These are phyloP conservation scores for Elaeis guineensis DNA, from an alignment of 176 grass and related monocot species.

Conservation along the genomic window DNA sequence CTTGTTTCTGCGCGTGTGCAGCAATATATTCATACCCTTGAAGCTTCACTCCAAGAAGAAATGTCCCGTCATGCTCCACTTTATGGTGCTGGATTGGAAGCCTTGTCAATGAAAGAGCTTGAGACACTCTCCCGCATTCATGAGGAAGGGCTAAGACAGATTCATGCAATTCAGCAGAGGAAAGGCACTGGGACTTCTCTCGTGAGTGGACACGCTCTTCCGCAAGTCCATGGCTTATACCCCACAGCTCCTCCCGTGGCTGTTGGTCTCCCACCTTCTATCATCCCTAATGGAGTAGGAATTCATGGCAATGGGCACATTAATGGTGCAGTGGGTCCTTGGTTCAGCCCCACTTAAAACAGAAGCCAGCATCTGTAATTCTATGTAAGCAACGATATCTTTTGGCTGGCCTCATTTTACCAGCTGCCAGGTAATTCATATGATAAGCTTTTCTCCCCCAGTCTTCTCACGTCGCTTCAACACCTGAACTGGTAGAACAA, in stretches of 20 bases:
- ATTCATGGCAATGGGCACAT: slow-evolving; percentile 56
- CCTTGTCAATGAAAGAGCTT: slow-evolving; percentile 61
- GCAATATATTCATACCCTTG: slow-evolving; percentile 88
- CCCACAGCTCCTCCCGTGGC: slow-evolving; percentile 42
- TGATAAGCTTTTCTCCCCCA: slow-evolving; percentile 47
- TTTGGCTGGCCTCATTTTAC: slow-evolving; percentile 35
- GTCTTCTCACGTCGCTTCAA: slow-evolving; percentile 31
- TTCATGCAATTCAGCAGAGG: slow-evolving; percentile 56
- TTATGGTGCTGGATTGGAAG: slow-evolving; percentile 69
- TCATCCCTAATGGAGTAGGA: slow-evolving; percentile 54
- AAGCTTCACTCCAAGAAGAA: slow-evolving; percentile 87
- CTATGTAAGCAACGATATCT: slow-evolving; percentile 21
- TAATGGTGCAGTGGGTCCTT: slow-evolving; percentile 26
- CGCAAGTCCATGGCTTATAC: slow-evolving; percentile 50
- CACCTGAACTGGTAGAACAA: slow-evolving; percentile 43
- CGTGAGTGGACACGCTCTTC: slow-evolving; percentile 35
- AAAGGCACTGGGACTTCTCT: slow-evolving; percentile 41
- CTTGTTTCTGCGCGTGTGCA: slow-evolving; percentile 29
- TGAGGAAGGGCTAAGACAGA: slow-evolving; percentile 65
- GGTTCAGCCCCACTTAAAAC: slow-evolving; percentile 55
- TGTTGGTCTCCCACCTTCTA: slow-evolving; percentile 43
- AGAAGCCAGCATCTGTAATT: slow-evolving; percentile 24
- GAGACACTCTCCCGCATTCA: slow-evolving; percentile 76
- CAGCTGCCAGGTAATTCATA: slow-evolving; percentile 40
- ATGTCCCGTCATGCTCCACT: slow-evolving; percentile 79